phyloP scores from a whole-genome alignment of 495 filamentous ascomycete genomes.

The Filosporella fistucella region DNA sequence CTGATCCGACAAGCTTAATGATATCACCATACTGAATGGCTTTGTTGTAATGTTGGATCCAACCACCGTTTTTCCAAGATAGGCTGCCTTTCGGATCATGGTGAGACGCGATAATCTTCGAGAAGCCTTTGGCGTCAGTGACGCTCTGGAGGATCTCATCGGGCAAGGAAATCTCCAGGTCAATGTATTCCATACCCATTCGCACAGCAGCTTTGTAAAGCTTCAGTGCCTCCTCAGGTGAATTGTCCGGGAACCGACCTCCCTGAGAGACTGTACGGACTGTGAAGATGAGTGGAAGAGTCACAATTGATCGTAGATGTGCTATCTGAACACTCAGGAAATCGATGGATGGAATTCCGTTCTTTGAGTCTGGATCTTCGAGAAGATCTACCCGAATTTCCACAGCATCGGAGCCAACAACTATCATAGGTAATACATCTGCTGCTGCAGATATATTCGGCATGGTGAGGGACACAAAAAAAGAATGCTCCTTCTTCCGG shows the following conservation, averaged over 20 bases:
- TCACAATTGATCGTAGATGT: slow-evolving; percentile 66
- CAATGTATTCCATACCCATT: slow-evolving; percentile 84
- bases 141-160: slow-evolving; percentile 64
- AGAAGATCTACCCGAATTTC: slow-evolving; percentile 93
- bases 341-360: slow-evolving; percentile 59
- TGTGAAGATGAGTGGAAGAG: slow-evolving; percentile 91
- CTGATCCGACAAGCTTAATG: slow-evolving; percentile 90
- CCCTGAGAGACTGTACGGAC: slow-evolving; percentile 83
- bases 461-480: slow-evolving; percentile 88
- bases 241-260: slow-evolving; percentile 79
- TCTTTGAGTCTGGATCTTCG: slow-evolving; percentile 58
- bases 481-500: slow-evolving; percentile 70
- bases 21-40: slow-evolving; percentile 84
- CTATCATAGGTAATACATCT: slow-evolving; percentile 63
- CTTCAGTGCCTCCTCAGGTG: slow-evolving; percentile 58
- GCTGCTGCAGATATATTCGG: slow-evolving; percentile 62
- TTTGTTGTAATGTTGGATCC: slow-evolving; percentile 82
- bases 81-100: slow-evolving; percentile 78
- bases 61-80: slow-evolving; percentile 84
- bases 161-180: slow-evolving; percentile 87
- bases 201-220: slow-evolving; percentile 78
- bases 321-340: slow-evolving; percentile 80
- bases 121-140: slow-evolving; percentile 60
- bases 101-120: slow-evolving; percentile 88
- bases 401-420: slow-evolving; percentile 86